Conservation (phyloP, 257 asterid genomes). For the Knoxia roxburghii region DNA sequence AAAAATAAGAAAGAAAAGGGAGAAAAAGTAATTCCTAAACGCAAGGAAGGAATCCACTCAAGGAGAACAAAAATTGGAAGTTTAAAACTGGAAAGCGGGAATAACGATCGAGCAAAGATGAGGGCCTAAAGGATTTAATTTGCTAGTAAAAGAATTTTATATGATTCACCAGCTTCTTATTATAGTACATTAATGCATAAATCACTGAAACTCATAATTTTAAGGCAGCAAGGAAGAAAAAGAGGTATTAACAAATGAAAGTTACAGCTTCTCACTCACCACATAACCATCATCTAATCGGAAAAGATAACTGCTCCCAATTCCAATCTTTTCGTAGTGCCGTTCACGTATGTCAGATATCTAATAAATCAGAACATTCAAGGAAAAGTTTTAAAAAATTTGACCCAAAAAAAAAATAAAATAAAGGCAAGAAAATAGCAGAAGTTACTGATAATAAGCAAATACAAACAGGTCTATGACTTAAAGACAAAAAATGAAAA, state of each 20-base stretch:
- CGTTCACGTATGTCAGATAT: constrained; percentile 91
- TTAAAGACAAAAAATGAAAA: not conserved
- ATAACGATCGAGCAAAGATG: not conserved
- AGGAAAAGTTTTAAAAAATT: constrained; percentile 7
- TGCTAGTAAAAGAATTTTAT: not conserved
- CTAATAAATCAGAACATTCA: constrained; percentile 27
- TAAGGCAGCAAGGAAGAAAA: constrained; percentile 1
- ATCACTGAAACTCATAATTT: not conserved
- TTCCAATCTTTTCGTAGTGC: constrained; percentile 89
- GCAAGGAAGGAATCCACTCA: not conserved
- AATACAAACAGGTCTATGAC: not conserved
- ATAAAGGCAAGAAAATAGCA: not conserved
- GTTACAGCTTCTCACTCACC: constrained; percentile 41
- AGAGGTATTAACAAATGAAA: not conserved
- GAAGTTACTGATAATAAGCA: not conserved
- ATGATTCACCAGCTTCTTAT: not conserved
- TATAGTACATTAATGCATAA: not conserved
- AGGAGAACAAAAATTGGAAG: constrained; percentile 4
- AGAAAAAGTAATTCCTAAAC: not conserved
- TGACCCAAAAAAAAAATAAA: not conserved
- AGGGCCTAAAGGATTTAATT: not conserved
- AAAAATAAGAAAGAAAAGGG: not conserved
- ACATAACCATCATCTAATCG: constrained; percentile 99
- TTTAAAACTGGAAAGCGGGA: not conserved
- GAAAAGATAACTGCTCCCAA: constrained; percentile 98